phyloP scores from a whole-genome alignment of 352 stramenopile genomes.

The Pythium dissimile region DNA sequence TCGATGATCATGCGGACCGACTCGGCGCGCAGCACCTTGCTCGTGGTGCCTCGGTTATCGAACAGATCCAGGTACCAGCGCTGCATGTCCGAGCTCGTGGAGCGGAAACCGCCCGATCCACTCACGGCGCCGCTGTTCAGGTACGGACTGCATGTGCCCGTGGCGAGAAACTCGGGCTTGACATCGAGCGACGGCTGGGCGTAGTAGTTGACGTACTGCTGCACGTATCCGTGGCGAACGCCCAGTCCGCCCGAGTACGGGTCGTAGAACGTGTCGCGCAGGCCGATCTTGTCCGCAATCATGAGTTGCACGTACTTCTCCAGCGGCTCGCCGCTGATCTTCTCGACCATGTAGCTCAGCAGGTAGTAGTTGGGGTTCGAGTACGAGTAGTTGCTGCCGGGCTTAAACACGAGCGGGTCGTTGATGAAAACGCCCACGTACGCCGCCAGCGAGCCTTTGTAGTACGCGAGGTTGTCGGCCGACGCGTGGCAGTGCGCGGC shows the following conservation, averaged over 20 bases:
- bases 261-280: constrained; percentile 53
- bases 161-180: constrained; percentile 23
- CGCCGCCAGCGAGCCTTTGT: constrained; percentile 26
- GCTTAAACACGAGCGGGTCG: constrained; percentile 43
- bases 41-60: constrained; percentile 31
- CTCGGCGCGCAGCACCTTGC: constrained; percentile 34
- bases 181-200: constrained; percentile 6
- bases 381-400: constrained; percentile 49
- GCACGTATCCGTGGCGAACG: constrained; percentile 33
- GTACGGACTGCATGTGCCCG: constrained; percentile 47
- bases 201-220: constrained; percentile 59
- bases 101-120: constrained; percentile 37
- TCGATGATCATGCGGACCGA: constrained; percentile 43
- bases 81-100: constrained; percentile 56
- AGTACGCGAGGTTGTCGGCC: constrained; percentile 22
- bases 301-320: constrained; percentile 38
- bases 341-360: constrained; percentile 62
- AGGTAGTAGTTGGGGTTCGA: constrained; percentile 54
- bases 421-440: constrained; percentile 52
- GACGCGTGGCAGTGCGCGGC: constrained; percentile 1
- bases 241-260: constrained; percentile 28
- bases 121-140: constrained; percentile 28
- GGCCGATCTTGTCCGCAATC: constrained; percentile 29
- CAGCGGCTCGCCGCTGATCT: constrained; percentile 38
- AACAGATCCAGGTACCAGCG: constrained; percentile 63